Base-by-base conservation (phyloP, 2,329 filamentous ascomycete genomes). In the Madurella fahalii region DNA sequence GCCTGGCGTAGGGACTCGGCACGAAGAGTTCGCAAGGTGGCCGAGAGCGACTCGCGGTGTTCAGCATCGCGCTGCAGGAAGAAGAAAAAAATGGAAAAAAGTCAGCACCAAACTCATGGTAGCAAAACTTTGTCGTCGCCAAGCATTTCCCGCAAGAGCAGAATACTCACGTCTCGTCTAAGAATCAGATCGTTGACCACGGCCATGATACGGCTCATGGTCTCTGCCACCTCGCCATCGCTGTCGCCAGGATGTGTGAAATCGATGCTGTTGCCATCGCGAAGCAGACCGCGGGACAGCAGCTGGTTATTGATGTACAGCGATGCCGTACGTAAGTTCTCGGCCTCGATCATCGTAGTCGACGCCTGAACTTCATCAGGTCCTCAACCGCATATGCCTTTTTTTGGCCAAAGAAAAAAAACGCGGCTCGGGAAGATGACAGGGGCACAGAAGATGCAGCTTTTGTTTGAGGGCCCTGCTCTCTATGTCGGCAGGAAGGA, bases 111-210 rank as follows among this genome's bases (percentile, higher is more conserved):
- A 15, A 17, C 25, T 25, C 25, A 7, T 7, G 34, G 34, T 37
- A 11, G 34, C 34, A 37, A 37, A 11, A 12, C 11, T 37, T 9
- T 12, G 9, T n/a, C 34, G 9, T 37, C 34, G 34, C 13, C 34
- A 25, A 7, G 25, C 34, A 37, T 37, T 37, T 11, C 34, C 34
- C 4, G 4, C 11, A 9, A 11, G 13, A 37, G 34, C 34, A 11
- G 34, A 9, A 40, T 52, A 77, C 84, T 64, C 76, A 95, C 90
- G 70, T 99, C 94, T 76, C 92, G 84, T 62, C 92, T 83, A 57
- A 96, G 71, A 56, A 99, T 90, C 63, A 99, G 73, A 68, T 99
- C 94, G 71, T 99, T 96, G 47, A 99, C 84, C 20, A 99, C 80
- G 67, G 93, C 89, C 74, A 99, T 96, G 64, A 97, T 86, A 61